Percentiles rank a stretch among this genome's conserved stretches.
phyloP scores from a whole-genome alignment of 2,329 filamentous ascomycete species.

The Colletotrichum phormii region DNA sequence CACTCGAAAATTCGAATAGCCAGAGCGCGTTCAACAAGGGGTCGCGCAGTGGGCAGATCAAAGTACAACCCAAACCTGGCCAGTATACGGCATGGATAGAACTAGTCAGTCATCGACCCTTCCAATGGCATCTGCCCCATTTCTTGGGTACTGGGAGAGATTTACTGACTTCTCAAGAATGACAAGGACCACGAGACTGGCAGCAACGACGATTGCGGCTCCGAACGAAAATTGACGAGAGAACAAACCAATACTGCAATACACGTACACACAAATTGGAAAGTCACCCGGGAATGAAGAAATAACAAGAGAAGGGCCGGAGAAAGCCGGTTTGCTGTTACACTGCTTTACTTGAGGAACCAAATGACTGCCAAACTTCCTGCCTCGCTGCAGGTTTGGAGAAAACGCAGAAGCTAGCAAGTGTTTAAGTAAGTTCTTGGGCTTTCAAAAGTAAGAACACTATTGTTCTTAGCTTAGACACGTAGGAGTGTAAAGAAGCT shows the following conservation, averaged over 20 bases:
- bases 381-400: no score
- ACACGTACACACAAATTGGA: slow-evolving; percentile 39
- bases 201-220: slow-evolving; percentile 40
- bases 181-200: slow-evolving; percentile 40
- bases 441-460: no score
- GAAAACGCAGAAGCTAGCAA: no score
- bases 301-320: no score
- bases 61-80: slow-evolving; percentile 23
- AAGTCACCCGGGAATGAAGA: slow-evolving; percentile 16
- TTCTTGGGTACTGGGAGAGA: background rate
- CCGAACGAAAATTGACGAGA: slow-evolving; percentile 40
- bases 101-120: slow-evolving; percentile 25
- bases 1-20: slow-evolving; percentile 41
- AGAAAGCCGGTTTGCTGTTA: background rate
- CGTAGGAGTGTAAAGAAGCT: no score
- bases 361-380: no score
- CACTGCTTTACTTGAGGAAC: no score
- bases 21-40: slow-evolving; percentile 27
- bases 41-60: slow-evolving; percentile 8
- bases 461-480: no score
- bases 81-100: slow-evolving; percentile 33
- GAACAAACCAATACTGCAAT: slow-evolving; percentile 30
- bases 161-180: background rate
- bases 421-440: no score
- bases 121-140: background rate